Percentiles rank a stretch among this genome's conserved stretches.
phyloP scores from a whole-genome alignment of 495 filamentous ascomycete genomes.

The Delitschia confertaspora region DNA sequence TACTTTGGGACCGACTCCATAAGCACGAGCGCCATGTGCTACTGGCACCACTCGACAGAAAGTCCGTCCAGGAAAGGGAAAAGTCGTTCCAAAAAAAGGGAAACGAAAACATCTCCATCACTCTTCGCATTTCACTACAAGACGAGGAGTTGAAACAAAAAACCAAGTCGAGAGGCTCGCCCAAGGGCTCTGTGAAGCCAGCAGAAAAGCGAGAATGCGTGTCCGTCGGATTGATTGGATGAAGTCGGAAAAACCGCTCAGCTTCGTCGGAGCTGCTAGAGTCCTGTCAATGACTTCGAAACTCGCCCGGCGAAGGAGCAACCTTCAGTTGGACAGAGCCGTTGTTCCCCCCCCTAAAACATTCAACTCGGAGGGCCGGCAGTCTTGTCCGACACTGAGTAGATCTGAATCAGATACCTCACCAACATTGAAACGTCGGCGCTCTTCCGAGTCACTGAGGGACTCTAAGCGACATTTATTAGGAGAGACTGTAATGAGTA shows the following conservation, averaged over 20 bases:
- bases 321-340: too few relatives aligned
- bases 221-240: conserved; percentile 20
- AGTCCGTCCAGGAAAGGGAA: neutral
- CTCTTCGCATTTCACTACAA: conserved; percentile 14
- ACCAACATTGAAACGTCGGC: too few relatives aligned
- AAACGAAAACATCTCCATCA: conserved; percentile 9
- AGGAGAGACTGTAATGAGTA: too few relatives aligned
- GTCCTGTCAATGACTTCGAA: too few relatives aligned
- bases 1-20: conserved; percentile 12
- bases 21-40: conserved; percentile 10
- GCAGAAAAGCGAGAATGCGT: conserved; percentile 7
- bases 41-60: conserved; percentile 10
- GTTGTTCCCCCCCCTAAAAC: too few relatives aligned
- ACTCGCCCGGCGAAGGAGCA: too few relatives aligned
- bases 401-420: too few relatives aligned
- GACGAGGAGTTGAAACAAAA: conserved; percentile 6
- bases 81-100: conserved; percentile 2
- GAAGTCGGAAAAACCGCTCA: conserved; percentile 18
- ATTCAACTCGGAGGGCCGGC: too few relatives aligned
- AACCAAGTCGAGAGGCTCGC: conserved; percentile 13
- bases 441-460: too few relatives aligned
- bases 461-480: too few relatives aligned
- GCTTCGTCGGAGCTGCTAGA: too few relatives aligned
- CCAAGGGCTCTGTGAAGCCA: conserved; percentile 4
- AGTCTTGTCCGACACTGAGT: too few relatives aligned